Conservation (phyloP, 2,329 filamentous ascomycete species). For the Colletotrichum viniferum region DNA sequence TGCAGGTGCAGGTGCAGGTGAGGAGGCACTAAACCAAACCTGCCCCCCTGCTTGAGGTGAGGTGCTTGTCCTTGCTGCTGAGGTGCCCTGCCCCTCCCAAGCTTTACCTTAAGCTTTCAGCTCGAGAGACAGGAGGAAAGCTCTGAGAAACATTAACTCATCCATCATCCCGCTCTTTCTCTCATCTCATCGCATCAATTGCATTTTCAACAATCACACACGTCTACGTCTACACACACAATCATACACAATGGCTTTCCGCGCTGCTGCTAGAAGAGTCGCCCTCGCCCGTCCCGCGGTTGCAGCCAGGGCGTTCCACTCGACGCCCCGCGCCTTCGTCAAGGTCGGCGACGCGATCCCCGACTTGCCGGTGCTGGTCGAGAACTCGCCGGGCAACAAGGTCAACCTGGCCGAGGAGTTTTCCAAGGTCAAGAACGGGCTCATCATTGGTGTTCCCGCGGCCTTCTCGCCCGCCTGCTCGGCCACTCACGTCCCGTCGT, state of each 20-base stretch:
- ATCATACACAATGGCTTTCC: constrained; percentile 38
- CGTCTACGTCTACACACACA: background rate
- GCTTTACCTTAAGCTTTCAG: constrained; percentile 7
- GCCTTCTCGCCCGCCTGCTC: constrained; percentile 70
- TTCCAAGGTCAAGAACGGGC: constrained; percentile 65
- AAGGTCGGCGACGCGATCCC: constrained; percentile 82
- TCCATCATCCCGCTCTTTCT: background rate
- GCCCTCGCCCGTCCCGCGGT: constrained; percentile 32
- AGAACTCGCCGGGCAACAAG: constrained; percentile 90
- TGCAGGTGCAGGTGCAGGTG: background rate
- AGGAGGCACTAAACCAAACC: background rate
- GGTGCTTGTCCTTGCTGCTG: background rate
- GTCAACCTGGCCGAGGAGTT: constrained; percentile 85
- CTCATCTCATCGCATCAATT: background rate
- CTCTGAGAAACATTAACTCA: background rate
- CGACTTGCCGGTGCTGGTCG: constrained; percentile 75
- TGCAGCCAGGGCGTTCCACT: constrained; percentile 61
- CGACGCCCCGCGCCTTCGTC: constrained; percentile 66
- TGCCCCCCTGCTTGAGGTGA: background rate
- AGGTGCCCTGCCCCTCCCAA: background rate
- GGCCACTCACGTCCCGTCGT: constrained; percentile 79
- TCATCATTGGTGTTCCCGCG: constrained; percentile 86
- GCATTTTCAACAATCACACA: background rate
- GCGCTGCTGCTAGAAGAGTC: constrained; percentile 36
- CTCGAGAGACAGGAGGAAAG: background rate